Conservation (phyloP, 2,329 filamentous ascomycete species). For the Talaromyces sp. region DNA sequence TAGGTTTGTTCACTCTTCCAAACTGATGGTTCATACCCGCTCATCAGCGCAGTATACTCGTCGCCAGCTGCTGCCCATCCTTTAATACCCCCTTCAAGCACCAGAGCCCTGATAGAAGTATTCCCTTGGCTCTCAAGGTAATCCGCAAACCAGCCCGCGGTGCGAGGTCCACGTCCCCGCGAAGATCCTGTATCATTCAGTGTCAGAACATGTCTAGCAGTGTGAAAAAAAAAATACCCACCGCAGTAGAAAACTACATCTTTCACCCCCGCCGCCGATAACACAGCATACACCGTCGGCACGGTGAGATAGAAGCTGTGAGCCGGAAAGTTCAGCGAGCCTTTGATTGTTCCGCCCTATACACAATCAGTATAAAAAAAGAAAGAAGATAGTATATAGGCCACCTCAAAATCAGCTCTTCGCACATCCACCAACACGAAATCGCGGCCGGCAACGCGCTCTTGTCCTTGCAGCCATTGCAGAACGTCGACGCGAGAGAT, state of each 20-base stretch:
- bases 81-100: constrained; percentile 50
- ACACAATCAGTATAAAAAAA: background rate
- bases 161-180: constrained; percentile 49
- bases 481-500: constrained; percentile 32
- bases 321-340: constrained; percentile 47
- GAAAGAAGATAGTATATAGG: background rate
- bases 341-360: constrained; percentile 56
- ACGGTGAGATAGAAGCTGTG: constrained; percentile 36
- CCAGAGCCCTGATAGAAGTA: constrained; percentile 42
- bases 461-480: constrained; percentile 28
- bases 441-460: constrained; percentile 18
- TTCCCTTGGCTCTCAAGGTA: constrained; percentile 42
- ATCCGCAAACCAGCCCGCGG: constrained; percentile 53
- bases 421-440: constrained; percentile 46
- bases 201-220: no score
- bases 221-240: no score
- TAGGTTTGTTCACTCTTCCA: background rate
- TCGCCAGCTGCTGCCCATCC: constrained; percentile 48
- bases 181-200: constrained; percentile 48
- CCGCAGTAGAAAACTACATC: constrained; percentile 39
- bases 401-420: constrained; percentile 42
- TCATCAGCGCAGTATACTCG: constrained; percentile 46
- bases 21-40: constrained; percentile 34
- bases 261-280: constrained; percentile 24
- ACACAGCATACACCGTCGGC: constrained; percentile 29